phyloP scores from a whole-genome alignment of 2,329 filamentous ascomycete genomes.

The Colletotrichum navitas region DNA sequence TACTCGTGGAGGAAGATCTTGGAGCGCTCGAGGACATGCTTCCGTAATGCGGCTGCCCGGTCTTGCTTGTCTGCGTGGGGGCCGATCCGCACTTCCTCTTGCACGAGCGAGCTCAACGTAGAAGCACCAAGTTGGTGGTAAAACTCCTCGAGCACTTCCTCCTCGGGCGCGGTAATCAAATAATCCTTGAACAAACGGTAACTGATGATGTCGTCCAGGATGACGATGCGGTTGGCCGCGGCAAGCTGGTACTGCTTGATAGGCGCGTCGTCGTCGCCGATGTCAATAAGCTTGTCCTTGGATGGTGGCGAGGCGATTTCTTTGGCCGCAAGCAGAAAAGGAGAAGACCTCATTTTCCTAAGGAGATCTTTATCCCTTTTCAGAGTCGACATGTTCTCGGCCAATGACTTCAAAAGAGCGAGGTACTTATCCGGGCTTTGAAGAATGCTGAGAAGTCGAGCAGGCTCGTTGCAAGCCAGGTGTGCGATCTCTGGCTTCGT shows the following conservation, averaged over 20 bases:
- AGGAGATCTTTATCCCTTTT: constrained; percentile 85
- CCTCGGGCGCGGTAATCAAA: constrained; percentile 88
- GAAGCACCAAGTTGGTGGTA: constrained; percentile 85
- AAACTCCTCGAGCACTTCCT: constrained; percentile 86
- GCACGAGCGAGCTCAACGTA: constrained; percentile 80
- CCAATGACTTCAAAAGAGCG: constrained; percentile 82
- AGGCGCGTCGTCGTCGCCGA: constrained; percentile 72
- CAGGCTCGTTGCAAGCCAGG: constrained; percentile 86
- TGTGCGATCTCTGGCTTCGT: constrained; percentile 87
- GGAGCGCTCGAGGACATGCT: constrained; percentile 86
- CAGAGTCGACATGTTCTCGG: constrained; percentile 76
- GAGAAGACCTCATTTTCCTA: constrained; percentile 78
- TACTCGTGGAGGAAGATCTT: constrained; percentile 90
- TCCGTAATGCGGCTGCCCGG: constrained; percentile 76
- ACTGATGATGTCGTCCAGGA: constrained; percentile 89
- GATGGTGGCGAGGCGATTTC: constrained; percentile 67
- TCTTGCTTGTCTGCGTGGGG: constrained; percentile 74
- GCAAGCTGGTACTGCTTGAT: constrained; percentile 86
- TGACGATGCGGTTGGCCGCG: constrained; percentile 77
- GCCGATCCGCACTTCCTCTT: constrained; percentile 82
- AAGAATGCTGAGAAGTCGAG: constrained; percentile 82
- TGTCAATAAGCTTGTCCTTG: constrained; percentile 62
- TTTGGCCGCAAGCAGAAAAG: constrained; percentile 86
- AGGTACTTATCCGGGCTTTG: constrained; percentile 89
- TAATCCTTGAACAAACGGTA: constrained; percentile 89